phyloP scores from a whole-genome alignment of 305 asterid species.

The Fraxinus nigra region DNA sequence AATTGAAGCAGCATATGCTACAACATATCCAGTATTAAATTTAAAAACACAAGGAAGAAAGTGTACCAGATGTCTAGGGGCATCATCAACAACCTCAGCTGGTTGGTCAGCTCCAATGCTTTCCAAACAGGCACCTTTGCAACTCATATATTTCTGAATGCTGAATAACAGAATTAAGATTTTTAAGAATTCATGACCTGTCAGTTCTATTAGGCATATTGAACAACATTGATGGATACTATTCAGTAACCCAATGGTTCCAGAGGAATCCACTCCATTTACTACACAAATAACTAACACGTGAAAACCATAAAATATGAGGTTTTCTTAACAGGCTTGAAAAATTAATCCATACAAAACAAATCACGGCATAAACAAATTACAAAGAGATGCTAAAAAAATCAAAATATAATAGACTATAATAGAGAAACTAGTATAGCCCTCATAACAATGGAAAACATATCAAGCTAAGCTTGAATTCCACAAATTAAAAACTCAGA shows the following conservation, averaged over 20 bases:
- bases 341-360: neutral
- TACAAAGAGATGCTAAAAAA: neutral
- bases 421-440: neutral
- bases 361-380: neutral
- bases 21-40: neutral
- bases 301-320: neutral
- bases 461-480: neutral
- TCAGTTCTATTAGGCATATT: neutral
- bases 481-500: neutral
- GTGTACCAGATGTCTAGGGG: slow-evolving; percentile 68
- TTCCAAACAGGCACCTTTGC: slow-evolving; percentile 74
- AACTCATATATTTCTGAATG: slow-evolving; percentile 70
- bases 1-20: neutral
- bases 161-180: slow-evolving; percentile 33
- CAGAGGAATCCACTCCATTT: neutral
- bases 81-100: slow-evolving; percentile 87
- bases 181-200: slow-evolving; percentile 1
- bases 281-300: neutral
- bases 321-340: neutral
- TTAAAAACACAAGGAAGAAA: slow-evolving; percentile 12
- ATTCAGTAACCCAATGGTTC: neutral
- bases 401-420: neutral
- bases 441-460: neutral
- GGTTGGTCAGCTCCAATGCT: slow-evolving; percentile 91
- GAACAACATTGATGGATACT: neutral